A percentile compares a stretch with the other conserved stretches of the same genome.
phyloP scores from a whole-genome alignment of 2,329 filamentous ascomycete species.

The Cryphonectria carpinicola region DNA sequence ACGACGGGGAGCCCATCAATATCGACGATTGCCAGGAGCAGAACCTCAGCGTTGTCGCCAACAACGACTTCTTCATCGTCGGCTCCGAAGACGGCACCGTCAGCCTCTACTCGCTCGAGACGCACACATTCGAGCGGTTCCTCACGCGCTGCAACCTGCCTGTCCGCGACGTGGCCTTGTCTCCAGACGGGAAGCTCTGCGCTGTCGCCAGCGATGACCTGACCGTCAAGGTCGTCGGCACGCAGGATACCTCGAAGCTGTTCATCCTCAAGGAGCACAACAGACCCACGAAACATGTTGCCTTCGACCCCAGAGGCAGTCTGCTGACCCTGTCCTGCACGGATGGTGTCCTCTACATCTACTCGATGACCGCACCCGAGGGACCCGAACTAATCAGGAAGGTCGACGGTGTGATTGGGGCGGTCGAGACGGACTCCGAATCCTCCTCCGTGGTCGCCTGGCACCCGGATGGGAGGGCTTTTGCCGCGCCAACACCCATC shows the following conservation, averaged over 20 bases:
- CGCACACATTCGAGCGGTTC: conserved; percentile 76
- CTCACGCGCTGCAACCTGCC: conserved; percentile 84
- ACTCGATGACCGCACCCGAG: conserved; percentile 72
- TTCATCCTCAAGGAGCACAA: conserved; percentile 81
- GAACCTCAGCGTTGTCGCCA: conserved; percentile 77
- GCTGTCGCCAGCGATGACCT: conserved; percentile 97
- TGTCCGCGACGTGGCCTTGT: conserved; percentile 82
- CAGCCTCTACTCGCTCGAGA: conserved; percentile 83
- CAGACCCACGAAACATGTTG: conserved; percentile 87
- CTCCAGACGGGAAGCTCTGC: conserved; percentile 81
- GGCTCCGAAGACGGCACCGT: conserved; percentile 96
- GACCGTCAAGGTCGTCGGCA: conserved; percentile 85
- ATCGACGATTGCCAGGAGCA: conserved; percentile 90
- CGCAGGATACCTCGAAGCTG: conserved; percentile 75
- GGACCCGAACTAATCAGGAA: conserved; percentile 78
- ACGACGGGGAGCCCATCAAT: conserved; percentile 88
- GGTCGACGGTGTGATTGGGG: conserved; percentile 83
- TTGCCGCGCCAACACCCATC: conserved; percentile 81
- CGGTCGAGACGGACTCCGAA: conserved; percentile 76
- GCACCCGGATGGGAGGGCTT: conserved; percentile 94
- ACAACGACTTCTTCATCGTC: conserved; percentile 81
- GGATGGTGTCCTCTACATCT: conserved; percentile 88
- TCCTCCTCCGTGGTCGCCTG: conserved; percentile 76
- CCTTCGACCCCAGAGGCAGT: conserved; percentile 80
- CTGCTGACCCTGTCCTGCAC: conserved; percentile 81